Evolutionary conservation across 2,329 filamentous ascomycete genomes (phyloP), one percentile per base, ranked within the genome.

Genomic region (Coniochaeta ligniaria): DNA sequence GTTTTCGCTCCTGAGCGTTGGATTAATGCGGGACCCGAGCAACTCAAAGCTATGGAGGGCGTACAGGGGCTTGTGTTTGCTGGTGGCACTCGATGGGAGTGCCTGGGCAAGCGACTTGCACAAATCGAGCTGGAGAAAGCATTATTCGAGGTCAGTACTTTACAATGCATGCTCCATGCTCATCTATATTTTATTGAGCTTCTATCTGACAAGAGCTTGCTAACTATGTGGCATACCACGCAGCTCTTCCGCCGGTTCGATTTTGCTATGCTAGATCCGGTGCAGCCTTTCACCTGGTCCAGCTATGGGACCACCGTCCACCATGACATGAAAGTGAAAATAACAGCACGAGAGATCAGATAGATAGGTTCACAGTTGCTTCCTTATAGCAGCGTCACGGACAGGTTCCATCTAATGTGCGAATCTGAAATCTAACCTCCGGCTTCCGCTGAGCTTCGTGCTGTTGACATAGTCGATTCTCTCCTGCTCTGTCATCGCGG

Each of bases 401-500:
- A n/a, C 17, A 41, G 3, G 35, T 20, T 24, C 14, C 5, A 7
- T 36, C 54, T 56, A 78, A 60, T 75, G 72, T 17, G 73, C 72
- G 60, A 79, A 73, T 60, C 73, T 69, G 33, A 79, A 79, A 65
- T 79, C 76, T 55, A 78, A 63, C 65, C 72, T 70, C 66, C 78
- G 77, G 60, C 76, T 79, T 20, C 79, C 80, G 58, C 75, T 70
- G 33, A 77, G 72, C 28, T 67, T 73, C 8, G 76, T 78, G 3
- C 71, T 74, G 24, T 69, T 66, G 2, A 83, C 71, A 66, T 87
- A 87, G 22, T 76, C 63, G 1, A 71, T 70, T 66, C 76, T 75
- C 66, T 83, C 77, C 20, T 80, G 77, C 43, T 74, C 71, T 8
- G 68, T 78, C 76, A 85, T 78, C 8, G 70, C 70, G 17, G 74